Conservation (phyloP, 495 filamentous ascomycete genomes). For the Hypomontagnella monticulosa region DNA sequence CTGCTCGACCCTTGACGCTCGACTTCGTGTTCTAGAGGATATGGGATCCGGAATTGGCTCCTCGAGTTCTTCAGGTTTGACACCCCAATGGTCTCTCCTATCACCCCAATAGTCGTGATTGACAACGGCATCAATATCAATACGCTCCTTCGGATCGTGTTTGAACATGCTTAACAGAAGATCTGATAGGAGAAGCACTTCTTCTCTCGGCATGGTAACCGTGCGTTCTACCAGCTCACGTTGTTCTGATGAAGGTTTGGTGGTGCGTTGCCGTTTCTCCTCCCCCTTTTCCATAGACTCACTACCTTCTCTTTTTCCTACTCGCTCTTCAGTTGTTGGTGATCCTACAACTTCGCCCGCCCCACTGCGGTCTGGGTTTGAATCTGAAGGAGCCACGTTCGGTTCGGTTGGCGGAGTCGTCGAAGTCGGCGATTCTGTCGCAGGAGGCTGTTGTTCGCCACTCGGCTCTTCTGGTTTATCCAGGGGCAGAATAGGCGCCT, state of each 20-base stretch:
- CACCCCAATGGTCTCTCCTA: conserved; percentile 9
- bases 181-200: conserved; percentile 34
- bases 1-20: not conserved
- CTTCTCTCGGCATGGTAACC: conserved; percentile 19
- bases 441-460: not conserved
- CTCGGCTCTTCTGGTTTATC: not conserved
- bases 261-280: conserved; percentile 13
- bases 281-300: not conserved
- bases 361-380: not conserved
- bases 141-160: conserved; percentile 37
- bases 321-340: not conserved
- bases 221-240: conserved; percentile 8
- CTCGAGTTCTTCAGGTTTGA: not conserved
- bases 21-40: conserved; percentile 26
- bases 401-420: not conserved
- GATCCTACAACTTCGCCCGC: not conserved
- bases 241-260: not conserved
- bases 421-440: not conserved
- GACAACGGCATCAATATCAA: conserved; percentile 18
- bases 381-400: not conserved
- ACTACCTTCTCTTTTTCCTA: conserved; percentile 8
- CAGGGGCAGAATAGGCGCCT: not conserved
- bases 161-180: conserved; percentile 35
- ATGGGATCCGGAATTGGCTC: conserved; percentile 21
- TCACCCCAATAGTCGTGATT: conserved; percentile 27